Evolutionary conservation across 352 stramenopile genomes (phyloP).

Genomic region (Phytophthora sp.): DNA sequence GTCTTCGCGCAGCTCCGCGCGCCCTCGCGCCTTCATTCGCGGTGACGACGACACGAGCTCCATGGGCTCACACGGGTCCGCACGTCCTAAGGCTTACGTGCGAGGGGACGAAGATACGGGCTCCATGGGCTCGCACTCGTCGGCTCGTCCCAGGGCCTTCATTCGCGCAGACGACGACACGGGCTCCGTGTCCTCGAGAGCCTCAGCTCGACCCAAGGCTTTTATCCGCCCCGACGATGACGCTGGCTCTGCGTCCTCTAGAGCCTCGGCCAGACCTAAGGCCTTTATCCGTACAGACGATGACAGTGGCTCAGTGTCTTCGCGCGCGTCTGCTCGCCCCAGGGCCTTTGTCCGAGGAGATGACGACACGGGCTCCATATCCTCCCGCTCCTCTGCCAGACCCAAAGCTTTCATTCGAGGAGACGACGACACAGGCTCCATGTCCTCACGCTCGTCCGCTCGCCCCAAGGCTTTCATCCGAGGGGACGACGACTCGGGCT

Average conservation of each 20-base stretch:
- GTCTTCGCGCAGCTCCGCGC: constrained; percentile 31
- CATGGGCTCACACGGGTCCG: constrained; percentile 33
- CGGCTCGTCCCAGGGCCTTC: constrained; percentile 25
- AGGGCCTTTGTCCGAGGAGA: constrained; percentile 40
- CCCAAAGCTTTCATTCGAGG: constrained; percentile 38
- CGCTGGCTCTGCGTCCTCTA: constrained; percentile 27
- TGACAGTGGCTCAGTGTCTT: constrained; percentile 33
- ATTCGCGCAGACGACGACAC: constrained; percentile 28
- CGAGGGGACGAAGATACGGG: constrained; percentile 36
- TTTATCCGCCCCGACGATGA: constrained; percentile 39
- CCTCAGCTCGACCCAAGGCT: constrained; percentile 29
- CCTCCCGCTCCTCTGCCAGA: constrained; percentile 27
- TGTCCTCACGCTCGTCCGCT: constrained; percentile 33
- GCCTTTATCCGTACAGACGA: constrained; percentile 42
- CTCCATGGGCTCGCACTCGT: constrained; percentile 38
- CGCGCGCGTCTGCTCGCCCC: constrained; percentile 28
- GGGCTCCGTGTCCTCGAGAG: constrained; percentile 26
- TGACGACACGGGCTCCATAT: constrained; percentile 41
- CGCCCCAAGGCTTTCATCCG: constrained; percentile 36
- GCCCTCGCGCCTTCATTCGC: constrained; percentile 36
- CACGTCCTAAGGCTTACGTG: constrained; percentile 25
- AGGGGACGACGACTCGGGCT: constrained; percentile 30
- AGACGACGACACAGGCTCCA: constrained; percentile 39
- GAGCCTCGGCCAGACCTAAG: constrained; percentile 33
- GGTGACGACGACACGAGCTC: constrained; percentile 43